Base-by-base conservation (phyloP, 139 green algal species). In the Chlorokybus atmophyticus region DNA sequence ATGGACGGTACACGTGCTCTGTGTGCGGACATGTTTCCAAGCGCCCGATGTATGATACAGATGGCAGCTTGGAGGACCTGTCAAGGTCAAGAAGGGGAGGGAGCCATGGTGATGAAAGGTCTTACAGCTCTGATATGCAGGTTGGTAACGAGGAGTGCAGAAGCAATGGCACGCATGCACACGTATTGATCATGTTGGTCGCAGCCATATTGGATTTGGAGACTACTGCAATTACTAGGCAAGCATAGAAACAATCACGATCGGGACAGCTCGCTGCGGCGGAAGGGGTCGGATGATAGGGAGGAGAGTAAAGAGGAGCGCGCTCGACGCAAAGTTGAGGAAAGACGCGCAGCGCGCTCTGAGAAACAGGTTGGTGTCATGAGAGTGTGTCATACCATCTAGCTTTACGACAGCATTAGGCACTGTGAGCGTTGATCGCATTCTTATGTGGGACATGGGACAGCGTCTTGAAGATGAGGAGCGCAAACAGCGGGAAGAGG, bases 1-100 rank as follows among this genome's bases (percentile, higher is more conserved):
- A 40, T 26, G 59, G 59, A 23, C 24, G 26, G 3, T 67, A 41
- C 59, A 67, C 40, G 59, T 67, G 59, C 50, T 19, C 21, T 8
- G 4, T 23, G 4, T 67, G 59, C 52, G 59, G 59, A 23, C 59
- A 67, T n/a, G 59, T 57, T 3, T 65, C 53, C 19, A 27, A 39
- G 5, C 35, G 52, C 26, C 59, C 59, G 5, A 29, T 66, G 3
- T 35, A 63, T 7, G 59, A 67, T n/a, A 51, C 51, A 26, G 10
- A 7, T 8, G 23, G 10, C 44, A 23, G n/a, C 44, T 10, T 21
- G 44, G 14, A 5, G 14, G 44, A 19, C 44, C 44, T 10, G 44
- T 17, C 14, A 24, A 24, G n/a, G 6, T 10, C 44, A 8, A 29
- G 44, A 52, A 30, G 44, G 27, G 6, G 14, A 24, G 44, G 10